These are phyloP conservation scores for Triticum dicoccoides DNA, from an alignment of 176 grass and related monocot genomes.

Conservation along the genomic window DNA sequence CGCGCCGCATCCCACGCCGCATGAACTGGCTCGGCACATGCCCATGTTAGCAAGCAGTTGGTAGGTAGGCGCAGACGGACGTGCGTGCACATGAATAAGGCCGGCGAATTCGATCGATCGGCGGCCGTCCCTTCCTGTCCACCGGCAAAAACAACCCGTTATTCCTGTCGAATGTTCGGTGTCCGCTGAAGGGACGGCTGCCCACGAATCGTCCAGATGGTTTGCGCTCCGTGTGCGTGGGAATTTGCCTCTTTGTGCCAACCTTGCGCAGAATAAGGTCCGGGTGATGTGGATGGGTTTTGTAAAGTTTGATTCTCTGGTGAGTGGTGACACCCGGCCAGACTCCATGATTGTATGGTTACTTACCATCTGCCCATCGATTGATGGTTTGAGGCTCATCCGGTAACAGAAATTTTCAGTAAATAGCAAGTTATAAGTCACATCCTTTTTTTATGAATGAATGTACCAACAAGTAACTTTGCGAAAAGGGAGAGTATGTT, in stretches of 20 bases:
- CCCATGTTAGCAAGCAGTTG: not conserved
- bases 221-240: not conserved
- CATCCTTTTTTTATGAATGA: not conserved
- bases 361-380: not conserved
- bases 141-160: not conserved
- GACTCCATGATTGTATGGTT: not conserved
- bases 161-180: not conserved
- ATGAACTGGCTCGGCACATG: not conserved
- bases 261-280: not conserved
- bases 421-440: not conserved
- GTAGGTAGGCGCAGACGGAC: not conserved
- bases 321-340: not conserved
- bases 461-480: not conserved
- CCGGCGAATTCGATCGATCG: not conserved
- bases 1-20: not conserved
- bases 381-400: too few relatives aligned
- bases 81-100: not conserved
- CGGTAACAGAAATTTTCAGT: too few relatives aligned
- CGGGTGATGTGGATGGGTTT: not conserved
- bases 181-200: not conserved
- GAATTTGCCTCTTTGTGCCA: not conserved
- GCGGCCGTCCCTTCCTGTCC: not conserved
- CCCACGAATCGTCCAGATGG: conserved; percentile 1
- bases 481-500: not conserved
- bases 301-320: not conserved